Conservation (phyloP, 768 basidiomycete genomes). For the Pleurotus platypus region DNA sequence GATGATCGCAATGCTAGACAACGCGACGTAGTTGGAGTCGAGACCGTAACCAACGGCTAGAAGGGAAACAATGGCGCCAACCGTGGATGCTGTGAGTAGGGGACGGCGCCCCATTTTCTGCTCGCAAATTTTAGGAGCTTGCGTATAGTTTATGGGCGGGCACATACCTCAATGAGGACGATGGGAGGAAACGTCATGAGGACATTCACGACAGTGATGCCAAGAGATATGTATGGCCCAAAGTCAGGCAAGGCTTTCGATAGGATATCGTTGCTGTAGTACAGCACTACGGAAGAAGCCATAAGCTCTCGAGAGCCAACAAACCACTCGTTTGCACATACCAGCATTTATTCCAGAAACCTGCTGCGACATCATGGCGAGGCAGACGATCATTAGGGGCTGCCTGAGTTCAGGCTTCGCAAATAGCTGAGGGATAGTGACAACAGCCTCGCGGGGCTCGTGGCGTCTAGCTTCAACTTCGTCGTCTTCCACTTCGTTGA, state of each 20-base stretch:
- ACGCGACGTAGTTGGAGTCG: conserved; percentile 49
- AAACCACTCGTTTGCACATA: conserved; percentile 15
- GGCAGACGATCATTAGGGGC: conserved; percentile 63
- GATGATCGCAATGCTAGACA: conserved; percentile 73
- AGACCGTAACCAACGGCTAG: conserved; percentile 68
- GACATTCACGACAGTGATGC: conserved; percentile 83
- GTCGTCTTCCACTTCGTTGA: conserved; percentile 18
- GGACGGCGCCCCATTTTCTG: conserved; percentile 73
- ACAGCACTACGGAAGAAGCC: conserved; percentile 55
- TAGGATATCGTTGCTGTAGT: conserved; percentile 89
- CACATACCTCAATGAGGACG: conserved; percentile 76
- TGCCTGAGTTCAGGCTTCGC: conserved; percentile 48
- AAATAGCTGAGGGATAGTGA: conserved; percentile 54
- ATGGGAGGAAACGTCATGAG: conserved; percentile 84
- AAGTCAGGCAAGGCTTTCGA: conserved; percentile 73
- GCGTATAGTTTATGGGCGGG: not conserved
- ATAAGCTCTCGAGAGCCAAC: conserved; percentile 4
- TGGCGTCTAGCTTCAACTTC: conserved; percentile 21
- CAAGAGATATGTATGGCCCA: conserved; percentile 80
- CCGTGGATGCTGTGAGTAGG: conserved; percentile 63
- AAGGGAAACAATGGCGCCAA: conserved; percentile 65
- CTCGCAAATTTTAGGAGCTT: conserved; percentile 2
- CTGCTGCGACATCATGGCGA: conserved; percentile 77
- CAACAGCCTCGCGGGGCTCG: conserved; percentile 13
- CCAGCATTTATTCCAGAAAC: conserved; percentile 81